These are phyloP conservation scores for Pseudofabraea citricarpa DNA, from an alignment of 2,329 filamentous ascomycete species.

Conservation along the genomic window DNA sequence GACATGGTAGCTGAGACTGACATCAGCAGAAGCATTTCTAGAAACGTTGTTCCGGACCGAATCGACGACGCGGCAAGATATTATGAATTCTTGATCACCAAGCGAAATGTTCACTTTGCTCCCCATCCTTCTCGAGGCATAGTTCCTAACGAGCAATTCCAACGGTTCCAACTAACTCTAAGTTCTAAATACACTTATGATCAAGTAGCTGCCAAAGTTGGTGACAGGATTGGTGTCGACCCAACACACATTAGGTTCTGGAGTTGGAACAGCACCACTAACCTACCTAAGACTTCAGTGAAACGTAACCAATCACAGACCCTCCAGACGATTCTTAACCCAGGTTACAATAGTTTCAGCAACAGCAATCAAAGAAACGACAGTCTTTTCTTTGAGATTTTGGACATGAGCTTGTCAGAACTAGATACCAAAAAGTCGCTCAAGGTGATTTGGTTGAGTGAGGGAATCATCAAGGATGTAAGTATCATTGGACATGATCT, in stretches of 20 bases:
- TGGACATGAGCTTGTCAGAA: slow-evolving; percentile 92
- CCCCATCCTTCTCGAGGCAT: slow-evolving; percentile 58
- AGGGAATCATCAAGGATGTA: slow-evolving; percentile 89
- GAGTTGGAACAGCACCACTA: slow-evolving; percentile 72
- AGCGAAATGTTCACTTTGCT: slow-evolving; percentile 72
- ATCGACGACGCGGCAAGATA: slow-evolving; percentile 75
- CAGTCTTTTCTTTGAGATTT: slow-evolving; percentile 82
- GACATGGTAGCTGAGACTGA: slow-evolving; percentile 12
- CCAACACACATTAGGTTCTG: slow-evolving; percentile 88
- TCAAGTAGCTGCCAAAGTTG: slow-evolving; percentile 77
- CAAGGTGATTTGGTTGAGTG: slow-evolving; percentile 78
- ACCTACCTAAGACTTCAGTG: slow-evolving; percentile 72
- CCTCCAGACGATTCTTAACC: slow-evolving; percentile 74
- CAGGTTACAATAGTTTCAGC: slow-evolving; percentile 66
- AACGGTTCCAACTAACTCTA: slow-evolving; percentile 70
- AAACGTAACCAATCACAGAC: slow-evolving; percentile 65
- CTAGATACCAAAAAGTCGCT: slow-evolving; percentile 87
- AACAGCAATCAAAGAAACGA: slow-evolving; percentile 69
- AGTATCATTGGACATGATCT: slow-evolving; percentile 23
- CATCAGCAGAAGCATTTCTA: slow-evolving; percentile 8
- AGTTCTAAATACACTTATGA: slow-evolving; percentile 91
- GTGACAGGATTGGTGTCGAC: slow-evolving; percentile 68
- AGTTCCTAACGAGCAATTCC: slow-evolving; percentile 43
- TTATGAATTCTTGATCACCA: slow-evolving; percentile 90
- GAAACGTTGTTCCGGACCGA: slow-evolving; percentile 34